Evolutionary conservation across 805 yeast genomes (phyloP), one percentile per base, ranked within the genome.

Genomic region (Candida vartiovaarae): DNA sequence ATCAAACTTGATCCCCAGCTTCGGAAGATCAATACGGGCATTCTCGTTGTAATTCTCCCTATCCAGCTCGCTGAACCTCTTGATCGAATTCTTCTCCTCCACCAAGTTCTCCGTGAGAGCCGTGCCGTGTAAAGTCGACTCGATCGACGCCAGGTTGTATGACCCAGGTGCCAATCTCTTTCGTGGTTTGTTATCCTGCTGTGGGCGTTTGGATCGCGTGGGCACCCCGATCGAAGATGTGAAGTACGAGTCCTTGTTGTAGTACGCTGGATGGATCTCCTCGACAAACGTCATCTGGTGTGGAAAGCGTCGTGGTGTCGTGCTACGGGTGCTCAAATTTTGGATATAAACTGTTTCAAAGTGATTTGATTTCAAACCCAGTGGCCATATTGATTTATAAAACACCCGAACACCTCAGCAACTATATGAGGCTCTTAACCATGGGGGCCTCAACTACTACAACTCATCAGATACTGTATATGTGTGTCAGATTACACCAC

Each of bases 31-130:
- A 23, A 68, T 55, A 38, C 61, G 59, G 0, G 55, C 44, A 27
- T 32, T 49, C n/a, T 70, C 74, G 50, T 62, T 69, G 48, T 68
- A 71, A 46, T 71, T 70, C 53, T 71, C 76, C 27, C 66, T 51
- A 43, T 67, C 70, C 23, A 71, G 52, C 45, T 71, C 75, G 2
- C 59, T 63, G 41, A 69, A 66, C 38, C 76, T 50, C 45, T 65
- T 67, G 11, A 54, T 53, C 2, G 69, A 65, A 39, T 61, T 62
- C 49, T 62, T 65, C 49, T 62, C 59, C 39, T 64, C 72, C 5
- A 52, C 47, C 4, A 55, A 43, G 15, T 55, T 56, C 25, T 52
- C 60, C 3, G 58, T 46, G 4, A 55, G 44, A 30, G 54, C 57
- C 4, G 61, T 57, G 0, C 60, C 61, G 39, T 57, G 61, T 6